Base-by-base conservation (phyloP, 2,329 filamentous ascomycete species). In the Hawksworthiomyces lignivorus region DNA sequence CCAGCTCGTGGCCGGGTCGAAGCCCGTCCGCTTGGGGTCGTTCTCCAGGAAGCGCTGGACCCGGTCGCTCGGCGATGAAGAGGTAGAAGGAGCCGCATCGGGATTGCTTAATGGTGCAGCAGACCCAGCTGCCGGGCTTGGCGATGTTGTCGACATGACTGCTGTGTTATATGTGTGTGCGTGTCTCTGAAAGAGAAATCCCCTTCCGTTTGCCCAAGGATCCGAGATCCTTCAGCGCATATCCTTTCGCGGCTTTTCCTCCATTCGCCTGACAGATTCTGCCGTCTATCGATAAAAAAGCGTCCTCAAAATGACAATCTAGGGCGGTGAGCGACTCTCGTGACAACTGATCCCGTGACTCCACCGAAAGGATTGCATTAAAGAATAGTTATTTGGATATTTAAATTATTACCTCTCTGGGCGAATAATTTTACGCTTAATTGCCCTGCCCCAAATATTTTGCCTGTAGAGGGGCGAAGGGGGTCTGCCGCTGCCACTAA, bases 21-120 rank as follows among this genome's bases (percentile, higher is more conserved):
- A 82, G 50, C 77, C 76, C 18, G 77, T 81, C 49, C 72, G 68
- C 45, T 67, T 60, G 31, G 77, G 76, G 60, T 81, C 73, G 60
- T 81, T 81, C 50, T 65, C 52, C 52, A 75, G 61, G 30, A 43
- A 50, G 10, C 39, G 29, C 26, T 43, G 41, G 2, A 41, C 18
- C 19, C 34, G 38, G 24, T 42, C 41, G 27, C 22, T 36, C 17
- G 26, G 20, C 24, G 46, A 21, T 1, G 36, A 10, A 1, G 30
- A 20, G 15, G 28, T n/a, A n/a, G 41, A 14, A 17, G 41, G 18
- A 7, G 36, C 35, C 5, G 28, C 6, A 14, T 28, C 15, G 1
- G 28, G 6, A 9, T 34, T n/a, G 7, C 17, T 3, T 5, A n/a
- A 11, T 17, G 41, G 19, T 22, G 41, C 20, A 27, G 38, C n/a